Conservation (phyloP, 371 early-diverging fungal species). For the Mucor ambiguus region DNA sequence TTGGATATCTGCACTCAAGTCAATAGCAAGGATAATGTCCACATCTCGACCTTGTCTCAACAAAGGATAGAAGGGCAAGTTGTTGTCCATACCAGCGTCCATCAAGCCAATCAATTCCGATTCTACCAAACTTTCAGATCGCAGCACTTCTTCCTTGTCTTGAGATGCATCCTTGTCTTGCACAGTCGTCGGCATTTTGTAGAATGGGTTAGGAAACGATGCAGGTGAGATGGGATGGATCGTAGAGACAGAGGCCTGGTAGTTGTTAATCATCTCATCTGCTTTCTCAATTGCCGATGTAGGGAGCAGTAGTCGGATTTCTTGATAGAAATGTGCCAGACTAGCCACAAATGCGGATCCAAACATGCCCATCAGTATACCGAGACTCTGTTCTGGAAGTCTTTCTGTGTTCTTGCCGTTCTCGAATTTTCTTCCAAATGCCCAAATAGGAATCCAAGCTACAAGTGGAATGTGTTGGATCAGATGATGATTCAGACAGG, state of each 20-base stretch:
- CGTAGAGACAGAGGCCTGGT: slow-evolving; percentile 45
- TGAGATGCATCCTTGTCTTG: slow-evolving; percentile 6
- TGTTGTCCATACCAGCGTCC: slow-evolving; percentile 80
- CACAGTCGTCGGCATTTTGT: slow-evolving; percentile 20
- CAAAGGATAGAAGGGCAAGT: slow-evolving; percentile 73
- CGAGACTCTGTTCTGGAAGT: slow-evolving; percentile 65
- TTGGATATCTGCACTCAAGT: slow-evolving; percentile 70
- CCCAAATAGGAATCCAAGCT: slow-evolving; percentile 78
- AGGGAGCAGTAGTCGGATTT: slow-evolving; percentile 52
- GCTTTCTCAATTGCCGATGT: slow-evolving; percentile 31
- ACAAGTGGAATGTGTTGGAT: not conserved
- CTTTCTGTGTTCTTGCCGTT: slow-evolving; percentile 57
- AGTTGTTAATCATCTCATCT: slow-evolving; percentile 46
- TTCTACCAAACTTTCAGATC: slow-evolving; percentile 27
- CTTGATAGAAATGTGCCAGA: slow-evolving; percentile 62
- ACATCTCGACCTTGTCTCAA: slow-evolving; percentile 63
- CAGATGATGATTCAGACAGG: not conserved
- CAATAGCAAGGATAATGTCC: slow-evolving; percentile 69
- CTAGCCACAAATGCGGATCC: slow-evolving; percentile 74
- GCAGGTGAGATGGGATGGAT: slow-evolving; percentile 61
- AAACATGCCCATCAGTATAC: slow-evolving; percentile 62
- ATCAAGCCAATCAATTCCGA: slow-evolving; percentile 55
- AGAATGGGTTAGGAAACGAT: slow-evolving; percentile 60
- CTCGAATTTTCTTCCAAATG: slow-evolving; percentile 72
- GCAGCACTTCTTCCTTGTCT: slow-evolving; percentile 14